Evolutionary conservation across 345 rosid species (phyloP), one percentile per base, ranked within the genome.

Genomic region (Eucalyptus marginata): DNA sequence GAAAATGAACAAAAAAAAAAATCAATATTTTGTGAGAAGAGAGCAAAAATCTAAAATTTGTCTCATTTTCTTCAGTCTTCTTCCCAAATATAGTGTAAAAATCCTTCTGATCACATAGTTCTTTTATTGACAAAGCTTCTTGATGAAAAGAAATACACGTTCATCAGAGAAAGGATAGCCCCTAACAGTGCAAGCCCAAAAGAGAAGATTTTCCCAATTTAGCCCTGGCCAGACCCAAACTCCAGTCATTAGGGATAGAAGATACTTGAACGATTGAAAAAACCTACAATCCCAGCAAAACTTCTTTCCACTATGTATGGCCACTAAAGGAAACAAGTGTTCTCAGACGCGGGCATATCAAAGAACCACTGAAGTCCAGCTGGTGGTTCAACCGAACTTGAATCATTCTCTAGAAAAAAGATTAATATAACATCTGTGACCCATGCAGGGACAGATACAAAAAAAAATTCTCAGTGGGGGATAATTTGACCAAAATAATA

Each of bases 401-500:
- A 68, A 20, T 68, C 25, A 71, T 71, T 71, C 10, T 71, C 46
- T 17, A 33, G 17, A 64, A 64, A 64, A 33, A 68, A 17, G 18
- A 33, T 17, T n/a, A n/a, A 68, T 71, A 71, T 18, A 9, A 33
- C 81, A 71, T 71, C 81, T 36, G 81, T 16, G 25, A 71, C 44
- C 46, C 20, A 71, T 68, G 80, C 81, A 71, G 4, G 81, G 44
- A 71, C 81, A 71, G 24, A 68, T 36, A 71, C 44, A 18, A 71
- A 33, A 13, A 13, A 9, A 3, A 0, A 17, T 68, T 9, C 44
- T 3, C 13, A 9, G 25, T 18, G 13, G 25, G 44, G 81, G 13
- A 33, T 33, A 71, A 36, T 33, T 71, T 33, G 25, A 18, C 81
- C 44, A 68, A 68, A 33, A 33, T 36, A 36, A 71, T 71, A 33